Percentiles rank a stretch among this genome's conserved stretches.
Conservation (phyloP, 2,329 filamentous ascomycete genomes). For the Colletotrichum melonis region DNA sequence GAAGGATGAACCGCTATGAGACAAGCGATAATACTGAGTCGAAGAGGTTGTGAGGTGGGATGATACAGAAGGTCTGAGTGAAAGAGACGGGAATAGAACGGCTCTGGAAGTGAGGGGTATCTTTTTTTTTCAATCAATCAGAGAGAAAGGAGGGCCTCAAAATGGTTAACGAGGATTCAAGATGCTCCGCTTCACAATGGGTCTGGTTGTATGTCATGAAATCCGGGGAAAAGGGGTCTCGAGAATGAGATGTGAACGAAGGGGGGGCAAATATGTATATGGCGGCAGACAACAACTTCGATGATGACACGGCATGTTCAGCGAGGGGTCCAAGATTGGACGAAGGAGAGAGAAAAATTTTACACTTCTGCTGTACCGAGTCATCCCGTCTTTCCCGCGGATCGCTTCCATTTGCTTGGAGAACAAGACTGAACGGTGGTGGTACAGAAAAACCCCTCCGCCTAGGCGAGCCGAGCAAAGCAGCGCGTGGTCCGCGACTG, state of each 20-base stretch:
- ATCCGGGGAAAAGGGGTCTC: slow-evolving; percentile 24
- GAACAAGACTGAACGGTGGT: neutral
- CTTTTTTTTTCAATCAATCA: slow-evolving; percentile 22
- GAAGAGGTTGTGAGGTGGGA: neutral
- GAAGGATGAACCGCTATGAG: neutral
- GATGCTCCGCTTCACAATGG: slow-evolving; percentile 32
- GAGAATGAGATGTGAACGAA: neutral
- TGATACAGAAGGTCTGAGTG: neutral
- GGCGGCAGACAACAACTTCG: slow-evolving; percentile 5
- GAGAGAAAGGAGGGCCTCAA: slow-evolving; percentile 11
- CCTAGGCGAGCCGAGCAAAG: slow-evolving; percentile 11
- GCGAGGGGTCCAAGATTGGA: slow-evolving; percentile 1
- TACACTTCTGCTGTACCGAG: slow-evolving; percentile 23
- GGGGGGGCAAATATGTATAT: slow-evolving; percentile 16
- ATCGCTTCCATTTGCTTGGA: neutral
- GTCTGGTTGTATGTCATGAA: neutral
- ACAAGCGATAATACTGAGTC: neutral
- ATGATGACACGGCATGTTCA: slow-evolving; percentile 4
- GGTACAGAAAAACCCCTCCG: neutral
- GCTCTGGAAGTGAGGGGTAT: slow-evolving; percentile 3
- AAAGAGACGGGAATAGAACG: slow-evolving; percentile 28
- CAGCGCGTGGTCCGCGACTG: neutral
- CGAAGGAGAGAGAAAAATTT: slow-evolving; percentile 17
- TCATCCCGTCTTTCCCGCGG: slow-evolving; percentile 30
- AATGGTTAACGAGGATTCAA: neutral